Evolutionary conservation across 176 grass and related monocot species (phyloP), one percentile per base, ranked within the genome.

Genomic region (Phoenix roebelenii): DNA sequence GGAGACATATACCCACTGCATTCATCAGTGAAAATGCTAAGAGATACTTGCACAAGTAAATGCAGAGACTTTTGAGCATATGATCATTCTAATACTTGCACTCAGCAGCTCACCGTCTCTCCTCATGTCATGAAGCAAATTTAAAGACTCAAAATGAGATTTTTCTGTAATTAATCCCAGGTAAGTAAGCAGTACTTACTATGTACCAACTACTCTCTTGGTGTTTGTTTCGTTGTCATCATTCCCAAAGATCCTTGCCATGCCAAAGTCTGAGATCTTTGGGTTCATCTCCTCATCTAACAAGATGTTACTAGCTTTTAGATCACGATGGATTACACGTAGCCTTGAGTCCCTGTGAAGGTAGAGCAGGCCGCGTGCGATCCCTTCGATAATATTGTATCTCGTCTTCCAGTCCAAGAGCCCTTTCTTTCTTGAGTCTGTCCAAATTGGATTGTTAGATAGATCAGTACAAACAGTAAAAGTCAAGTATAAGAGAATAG

Each of bases 361-460:
- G 25, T 79, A 79, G 29, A 79, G 18, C 25, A 79, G 68, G 14
- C 77, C 77, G 28, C 77, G 70, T 23, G 77, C 77, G 23, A 79
- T 71, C 28, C 77, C 77, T 79, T 79, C 69, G 6, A 79, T 62
- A 19, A 79, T 73, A 54, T 79, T 73, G 55, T 66, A 73, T 65
- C 77, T 79, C 52, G 61, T 73, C 53, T 79, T 79, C 77, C 77
- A 79, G 59, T 73, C 77, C 59, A 79, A 18, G 16, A 51, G 54
- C 44, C 18, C 25, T 52, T 65, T 73, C 69, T 55, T 79, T 15
- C 10, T 54, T 25, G 77, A 25, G 72, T 79, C 77, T 79, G 64
- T 32, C 6, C 23, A 22, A 55, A 30, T 67, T 22, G 12, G 7
- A 14, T 5, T 32, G 25, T 22, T 5, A 3, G 20, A 19, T 22